Evolutionary conservation across 768 basidiomycete species (phyloP).

Genomic region (Tylopilus sp.): DNA sequence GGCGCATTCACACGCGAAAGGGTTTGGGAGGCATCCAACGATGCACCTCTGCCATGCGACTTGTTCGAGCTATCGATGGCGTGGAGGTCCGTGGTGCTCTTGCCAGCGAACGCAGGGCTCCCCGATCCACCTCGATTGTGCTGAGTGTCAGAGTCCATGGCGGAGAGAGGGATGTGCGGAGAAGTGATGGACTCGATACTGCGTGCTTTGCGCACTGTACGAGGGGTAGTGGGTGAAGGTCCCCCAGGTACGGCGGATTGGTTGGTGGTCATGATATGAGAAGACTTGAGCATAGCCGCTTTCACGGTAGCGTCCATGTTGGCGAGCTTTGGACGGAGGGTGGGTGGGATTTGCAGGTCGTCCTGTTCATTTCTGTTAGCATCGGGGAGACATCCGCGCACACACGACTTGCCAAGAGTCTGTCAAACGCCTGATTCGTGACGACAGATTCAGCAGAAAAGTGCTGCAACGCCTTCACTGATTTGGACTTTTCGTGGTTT

Average conservation of each 20-base stretch:
- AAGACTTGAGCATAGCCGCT: constrained; percentile 88
- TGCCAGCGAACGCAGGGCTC: constrained; percentile 27
- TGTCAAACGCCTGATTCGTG: constrained; percentile 74
- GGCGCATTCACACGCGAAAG: constrained; percentile 55
- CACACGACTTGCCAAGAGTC: constrained; percentile 59
- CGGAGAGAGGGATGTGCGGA: constrained; percentile 39
- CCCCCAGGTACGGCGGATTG: constrained; percentile 27
- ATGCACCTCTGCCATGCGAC: constrained; percentile 55
- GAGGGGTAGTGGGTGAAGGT: constrained; percentile 49
- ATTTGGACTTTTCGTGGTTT: constrained; percentile 42
- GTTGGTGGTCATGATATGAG: constrained; percentile 54
- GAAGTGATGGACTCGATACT: constrained; percentile 71
- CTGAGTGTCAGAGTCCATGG: constrained; percentile 35
- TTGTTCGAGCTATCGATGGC: constrained; percentile 27
- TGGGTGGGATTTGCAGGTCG: constrained; percentile 82
- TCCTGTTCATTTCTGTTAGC: constrained; percentile 47
- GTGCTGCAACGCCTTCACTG: constrained; percentile 42
- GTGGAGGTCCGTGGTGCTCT: constrained; percentile 31
- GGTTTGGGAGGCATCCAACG: constrained; percentile 51
- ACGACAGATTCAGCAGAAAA: constrained; percentile 34
- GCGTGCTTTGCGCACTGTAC: constrained; percentile 61
- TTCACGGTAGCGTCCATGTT: constrained; percentile 85
- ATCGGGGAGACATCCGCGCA: not conserved
- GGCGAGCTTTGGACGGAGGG: constrained; percentile 71
- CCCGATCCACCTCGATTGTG: constrained; percentile 23